These are phyloP conservation scores for Penicillium sp. DNA, from an alignment of 2,329 filamentous ascomycete species.

Conservation along the genomic window DNA sequence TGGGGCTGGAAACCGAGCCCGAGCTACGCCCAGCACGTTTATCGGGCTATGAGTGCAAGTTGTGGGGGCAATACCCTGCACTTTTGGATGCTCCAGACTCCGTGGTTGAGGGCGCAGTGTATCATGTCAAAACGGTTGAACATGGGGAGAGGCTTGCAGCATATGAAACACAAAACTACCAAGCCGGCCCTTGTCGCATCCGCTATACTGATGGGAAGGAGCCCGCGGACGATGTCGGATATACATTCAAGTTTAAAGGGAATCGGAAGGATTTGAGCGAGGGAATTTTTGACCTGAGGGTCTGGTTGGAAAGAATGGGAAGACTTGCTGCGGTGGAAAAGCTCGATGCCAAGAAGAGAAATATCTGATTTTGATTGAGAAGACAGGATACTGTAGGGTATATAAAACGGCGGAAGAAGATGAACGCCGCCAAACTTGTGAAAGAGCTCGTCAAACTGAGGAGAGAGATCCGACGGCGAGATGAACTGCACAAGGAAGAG, in stretches of 20 bases:
- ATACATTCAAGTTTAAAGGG: slow-evolving; percentile 21
- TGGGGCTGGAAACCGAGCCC: slow-evolving; percentile 14
- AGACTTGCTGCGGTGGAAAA: slow-evolving; percentile 1
- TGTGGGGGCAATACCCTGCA: slow-evolving; percentile 31
- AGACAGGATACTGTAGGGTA: neutral
- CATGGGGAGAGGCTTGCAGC: slow-evolving; percentile 20
- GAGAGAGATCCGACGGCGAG: slow-evolving; percentile 20
- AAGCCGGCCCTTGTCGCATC: slow-evolving; percentile 5
- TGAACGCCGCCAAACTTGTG: slow-evolving; percentile 7
- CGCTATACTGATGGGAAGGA: slow-evolving; percentile 7
- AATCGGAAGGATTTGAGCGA: slow-evolving; percentile 18
- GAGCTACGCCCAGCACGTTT: neutral
- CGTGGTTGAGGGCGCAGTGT: slow-evolving; percentile 23
- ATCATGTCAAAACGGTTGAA: slow-evolving; percentile 19
- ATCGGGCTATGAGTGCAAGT: slow-evolving; percentile 18
- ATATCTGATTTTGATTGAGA: neutral
- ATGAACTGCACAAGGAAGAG: slow-evolving; percentile 24
- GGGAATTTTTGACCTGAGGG: slow-evolving; percentile 18
- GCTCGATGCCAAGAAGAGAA: slow-evolving; percentile 1
- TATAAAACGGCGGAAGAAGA: too few species aligned
- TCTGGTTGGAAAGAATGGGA: slow-evolving; percentile 17
- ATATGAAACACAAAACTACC: slow-evolving; percentile 23
- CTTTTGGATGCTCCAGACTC: slow-evolving; percentile 16
- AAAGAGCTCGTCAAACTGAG: slow-evolving; percentile 22
- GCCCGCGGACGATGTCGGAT: neutral